Base-by-base conservation (phyloP, 139 green algal species). In the Chlorella ohadii region DNA sequence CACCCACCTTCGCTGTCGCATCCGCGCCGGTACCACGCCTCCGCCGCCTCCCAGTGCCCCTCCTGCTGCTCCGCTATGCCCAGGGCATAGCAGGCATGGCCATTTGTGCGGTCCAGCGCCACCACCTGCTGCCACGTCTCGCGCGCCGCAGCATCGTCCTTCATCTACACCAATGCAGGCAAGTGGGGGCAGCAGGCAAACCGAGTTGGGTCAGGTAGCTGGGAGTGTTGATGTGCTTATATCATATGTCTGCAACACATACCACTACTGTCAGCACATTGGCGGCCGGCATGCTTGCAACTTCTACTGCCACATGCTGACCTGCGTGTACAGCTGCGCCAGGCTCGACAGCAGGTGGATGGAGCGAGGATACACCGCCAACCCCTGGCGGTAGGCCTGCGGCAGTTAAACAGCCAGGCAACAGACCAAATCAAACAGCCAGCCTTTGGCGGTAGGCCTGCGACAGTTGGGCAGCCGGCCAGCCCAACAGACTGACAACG, bases 1-100 rank as follows among this genome's bases (percentile, higher is more conserved):
- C 31, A 19, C 67, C 27, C 36, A 76, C 79, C 68, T 75, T 33
- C 27, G 67, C 66, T 66, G 4, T 41, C 66, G 65, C 85, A 61
- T 1, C 92, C 90, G 2, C 71, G 67, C 38, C 76, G 71, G 70
- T 90, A 92, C 87, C 87, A 91, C 3, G 41, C 23, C 41, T 75
- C 72, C 0, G 91, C 92, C 3, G 61, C 76, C 12, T 81, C 67
- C 72, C 90, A 28, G 23, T 88, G 56, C 2, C 93, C 93, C 38
- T 90, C 59, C 66, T 92, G 83, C 84, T 91, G 87, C 25, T 88
- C 81, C 79, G 93, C 78, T 47, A 84, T 67, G 1, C 87, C 93
- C 56, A 91, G 76, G 27, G 89, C 91, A 76, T 93, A 79, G 68
- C 86, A 93, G 78, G 93, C 84, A 74, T 91, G 73, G 22, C 88